Evolutionary conservation across 768 basidiomycete species (phyloP), one percentile per base, ranked within the genome.

Genomic region (Coprinopsis strossmayeri): DNA sequence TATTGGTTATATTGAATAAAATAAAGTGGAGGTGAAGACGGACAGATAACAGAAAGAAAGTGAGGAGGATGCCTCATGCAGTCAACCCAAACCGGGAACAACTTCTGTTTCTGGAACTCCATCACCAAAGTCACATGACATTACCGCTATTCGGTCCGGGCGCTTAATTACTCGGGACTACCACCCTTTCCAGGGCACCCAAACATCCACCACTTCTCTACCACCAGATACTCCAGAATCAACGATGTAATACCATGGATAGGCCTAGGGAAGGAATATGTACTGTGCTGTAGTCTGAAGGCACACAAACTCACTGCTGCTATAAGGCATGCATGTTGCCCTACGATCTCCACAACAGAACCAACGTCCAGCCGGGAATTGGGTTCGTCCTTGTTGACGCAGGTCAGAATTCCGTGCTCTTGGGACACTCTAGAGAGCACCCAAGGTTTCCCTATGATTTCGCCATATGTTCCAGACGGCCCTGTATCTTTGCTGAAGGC

Each of bases 181-280:
- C 91, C 91, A 92, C 0, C 89, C 90, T 64, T 91, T 94, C 87
- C 89, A 91, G 5, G 89, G 79, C 37, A 91, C 81, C 91, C 91
- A 92, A 24, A 92, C 68, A 63, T 92, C 90, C 17, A 82, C 79
- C 5, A 91, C 81, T 32, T 74, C 70, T 30, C 64, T 66, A 13
- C 74, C 75, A 18, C 65, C 70, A 15, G 69, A 70, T 25, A 69
- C 60, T n/a, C 69, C 69, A 5, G 77, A 77, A 55, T 92, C 90
- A 2, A 91, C 80, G 17, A 92, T 69, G 59, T 91, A 91, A 61
- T 83, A 89, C 88, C 87, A 91, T 1, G 84, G 81, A 57, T 87
- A 78, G 2, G 77, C 81, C 71, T 72, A 23, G n/a, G n/a, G n/a
- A n/a, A n/a, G n/a, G n/a, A n/a, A n/a, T n/a, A n/a, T n/a, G n/a